phyloP scores from a whole-genome alignment of 192 early-diverging fungal species.

The Umbelopsis ramanniana region DNA sequence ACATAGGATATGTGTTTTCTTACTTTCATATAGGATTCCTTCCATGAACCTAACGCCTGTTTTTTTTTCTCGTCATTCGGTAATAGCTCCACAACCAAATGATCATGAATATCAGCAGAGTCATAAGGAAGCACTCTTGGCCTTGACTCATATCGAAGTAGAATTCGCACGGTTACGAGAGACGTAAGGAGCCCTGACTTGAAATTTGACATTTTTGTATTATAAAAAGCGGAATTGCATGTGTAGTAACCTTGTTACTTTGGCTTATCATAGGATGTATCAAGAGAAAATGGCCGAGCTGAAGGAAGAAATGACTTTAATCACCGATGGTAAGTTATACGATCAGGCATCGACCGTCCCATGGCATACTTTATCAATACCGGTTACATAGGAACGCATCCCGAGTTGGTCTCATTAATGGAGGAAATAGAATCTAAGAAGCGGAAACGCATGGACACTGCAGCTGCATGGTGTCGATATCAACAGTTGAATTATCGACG shows the following conservation, averaged over 20 bases:
- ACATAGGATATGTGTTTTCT: neutral
- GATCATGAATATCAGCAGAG: conserved; percentile 50
- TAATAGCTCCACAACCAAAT: conserved; percentile 22
- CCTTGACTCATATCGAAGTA: conserved; percentile 58
- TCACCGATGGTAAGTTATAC: conserved; percentile 46
- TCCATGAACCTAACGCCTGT: neutral
- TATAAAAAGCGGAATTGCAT: too few relatives aligned
- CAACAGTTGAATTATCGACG: conserved; percentile 45
- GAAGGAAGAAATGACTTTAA: conserved; percentile 55
- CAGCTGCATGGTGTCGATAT: conserved; percentile 51
- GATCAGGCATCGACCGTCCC: neutral
- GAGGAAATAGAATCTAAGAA: conserved; percentile 58
- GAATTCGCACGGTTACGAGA: conserved; percentile 61
- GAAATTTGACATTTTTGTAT: too few relatives aligned
- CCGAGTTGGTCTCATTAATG: conserved; percentile 53
- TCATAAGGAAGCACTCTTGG: conserved; percentile 56
- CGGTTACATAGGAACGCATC: conserved; percentile 50
- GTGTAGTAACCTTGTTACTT: neutral
- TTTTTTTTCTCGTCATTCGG: neutral
- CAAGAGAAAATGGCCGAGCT: conserved; percentile 58
- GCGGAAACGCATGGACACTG: conserved; percentile 42
- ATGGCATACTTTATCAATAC: neutral
- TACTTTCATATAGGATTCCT: neutral
- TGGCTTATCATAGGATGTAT: conserved; percentile 48
- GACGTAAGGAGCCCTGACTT: conserved; percentile 45